A percentile compares a stretch with the other conserved stretches of the same genome.
Conservation (phyloP, 805 yeast species). For the Hanseniaspora meyeri region DNA sequence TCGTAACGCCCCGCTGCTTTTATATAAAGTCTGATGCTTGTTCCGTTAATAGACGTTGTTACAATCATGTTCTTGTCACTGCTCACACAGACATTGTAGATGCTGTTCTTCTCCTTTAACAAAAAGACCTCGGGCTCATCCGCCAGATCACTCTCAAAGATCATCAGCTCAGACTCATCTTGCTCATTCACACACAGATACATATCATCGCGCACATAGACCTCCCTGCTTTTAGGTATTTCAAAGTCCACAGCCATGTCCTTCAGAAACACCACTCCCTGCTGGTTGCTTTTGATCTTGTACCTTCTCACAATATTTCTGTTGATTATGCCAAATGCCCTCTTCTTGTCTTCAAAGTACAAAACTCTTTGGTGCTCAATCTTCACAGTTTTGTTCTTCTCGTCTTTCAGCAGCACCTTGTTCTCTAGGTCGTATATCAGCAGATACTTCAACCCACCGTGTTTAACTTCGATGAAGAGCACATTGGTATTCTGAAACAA, state of each 20-base stretch:
- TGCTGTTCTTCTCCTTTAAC: not conserved
- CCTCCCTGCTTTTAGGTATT: not conserved
- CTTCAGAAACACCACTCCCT: not conserved
- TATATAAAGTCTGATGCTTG: not conserved
- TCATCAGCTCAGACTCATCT: not conserved
- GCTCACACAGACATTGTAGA: not conserved
- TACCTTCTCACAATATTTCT: not conserved
- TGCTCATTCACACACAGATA: not conserved
- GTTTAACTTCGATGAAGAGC: not conserved
- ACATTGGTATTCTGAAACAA: slow-evolving; percentile 9
- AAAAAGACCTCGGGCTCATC: not conserved
- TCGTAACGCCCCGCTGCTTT: slow-evolving; percentile 26
- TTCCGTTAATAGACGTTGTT: not conserved
- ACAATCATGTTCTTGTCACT: not conserved
- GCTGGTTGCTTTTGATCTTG: not conserved
- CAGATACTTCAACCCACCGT: not conserved
- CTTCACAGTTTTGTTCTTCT: not conserved
- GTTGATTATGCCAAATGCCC: not conserved
- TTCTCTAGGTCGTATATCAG: not conserved
- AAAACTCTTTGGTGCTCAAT: not conserved
- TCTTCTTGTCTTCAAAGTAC: not conserved
- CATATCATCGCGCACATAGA: not conserved
- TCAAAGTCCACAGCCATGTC: not conserved
- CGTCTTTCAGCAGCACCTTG: not conserved
- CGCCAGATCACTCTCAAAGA: not conserved